Evolutionary conservation across 169 alveolate genomes (phyloP).

Genomic region (Plasmodium billcollinsi): DNA sequence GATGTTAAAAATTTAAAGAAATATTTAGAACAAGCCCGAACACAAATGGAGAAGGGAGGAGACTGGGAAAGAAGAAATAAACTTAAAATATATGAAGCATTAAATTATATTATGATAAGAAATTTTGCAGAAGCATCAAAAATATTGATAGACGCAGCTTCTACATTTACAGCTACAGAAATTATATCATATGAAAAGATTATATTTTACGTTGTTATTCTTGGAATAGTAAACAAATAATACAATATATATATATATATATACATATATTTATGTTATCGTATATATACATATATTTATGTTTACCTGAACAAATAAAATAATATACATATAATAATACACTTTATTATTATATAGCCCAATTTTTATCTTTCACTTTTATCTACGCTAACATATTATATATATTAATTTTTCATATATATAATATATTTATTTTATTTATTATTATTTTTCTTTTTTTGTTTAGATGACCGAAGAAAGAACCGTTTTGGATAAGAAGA

Average conservation of each 20-base stretch:
- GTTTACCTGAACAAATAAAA: no score
- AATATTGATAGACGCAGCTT: constrained; percentile 89
- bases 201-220: constrained; percentile 93
- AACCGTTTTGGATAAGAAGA: constrained; percentile 87
- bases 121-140: constrained; percentile 92
- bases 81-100: constrained; percentile 95
- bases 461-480: constrained; percentile 88
- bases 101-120: constrained; percentile 88
- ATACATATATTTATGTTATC: neutral
- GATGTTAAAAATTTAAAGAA: constrained; percentile 80
- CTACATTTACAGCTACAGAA: constrained; percentile 96
- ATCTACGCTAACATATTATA: no score
- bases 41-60: constrained; percentile 95
- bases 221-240: constrained; percentile 84
- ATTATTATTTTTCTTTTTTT: constrained; percentile 14
- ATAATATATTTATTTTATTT: neutral
- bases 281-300: neutral
- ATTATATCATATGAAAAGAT: constrained; percentile 93
- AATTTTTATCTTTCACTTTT: no score
- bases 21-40: constrained; percentile 81
- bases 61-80: constrained; percentile 99
- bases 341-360: no score
- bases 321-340: no score
- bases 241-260: neutral
- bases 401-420: no score